Base-by-base conservation (phyloP, 73 alveolate genomes). In the Paramecium caudatum region DNA sequence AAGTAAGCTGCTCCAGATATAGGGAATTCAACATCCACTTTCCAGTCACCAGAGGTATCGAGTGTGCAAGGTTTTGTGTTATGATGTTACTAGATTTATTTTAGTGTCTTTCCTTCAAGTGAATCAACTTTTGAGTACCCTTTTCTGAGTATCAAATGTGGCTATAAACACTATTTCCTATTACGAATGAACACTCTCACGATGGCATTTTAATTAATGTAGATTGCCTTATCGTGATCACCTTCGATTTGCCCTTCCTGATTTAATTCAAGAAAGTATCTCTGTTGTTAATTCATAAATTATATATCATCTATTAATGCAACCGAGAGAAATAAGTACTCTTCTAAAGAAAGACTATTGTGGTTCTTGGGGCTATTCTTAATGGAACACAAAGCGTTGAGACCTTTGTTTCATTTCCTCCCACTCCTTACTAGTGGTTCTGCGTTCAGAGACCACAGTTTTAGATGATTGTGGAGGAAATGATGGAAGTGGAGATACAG, bases 41-140 rank as follows among this genome's bases (percentile, higher is more conserved):
- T 55, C 80, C 80, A 55, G 30, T 55, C 80, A 23, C 80, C 80
- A 55, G 80, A 55, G 0, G 80, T 27, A 55, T 55, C 80, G 7
- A 55, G 80, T 10, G 25, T 55, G 30, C 23, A 55, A 1, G 46
- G 15, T 8, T 55, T 55, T 1, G 30, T 43, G 3, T 55, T 17
- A 55, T 23, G 80, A 55, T 55, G 46, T 5, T 23, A 43, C n/a
- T 55, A 27, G 3, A 55, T 55, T 55, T 55, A 21, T 55, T 55
- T 55, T 9, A 55, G n/a, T 10, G 80, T 55, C 30, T 5, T 27
- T 27, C 30, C n/a, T 3, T 55, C 80, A 37, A 55, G 23, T 17
- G 23, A 37, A 55, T 55, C 46, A 27, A 55, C 80, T 10, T 15
- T 7, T 12, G 23, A 27, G 7, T 55, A 23, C 3, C 80, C 80